Evolutionary conservation across 257 asterid species (phyloP).

Genomic region (Plantago major): DNA sequence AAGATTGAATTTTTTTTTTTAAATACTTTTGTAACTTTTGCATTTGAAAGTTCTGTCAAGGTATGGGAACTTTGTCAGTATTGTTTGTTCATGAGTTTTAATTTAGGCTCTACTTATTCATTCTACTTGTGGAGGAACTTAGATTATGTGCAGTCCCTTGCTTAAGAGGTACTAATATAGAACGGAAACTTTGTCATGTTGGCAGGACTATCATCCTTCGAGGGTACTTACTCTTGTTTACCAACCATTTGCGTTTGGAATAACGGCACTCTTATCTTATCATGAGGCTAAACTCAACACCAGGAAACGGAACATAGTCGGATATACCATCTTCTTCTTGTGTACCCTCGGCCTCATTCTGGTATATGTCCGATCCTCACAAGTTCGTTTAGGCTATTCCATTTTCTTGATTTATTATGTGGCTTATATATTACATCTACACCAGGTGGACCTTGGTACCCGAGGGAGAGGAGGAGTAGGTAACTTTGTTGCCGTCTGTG

Average conservation of each 20-base stretch:
- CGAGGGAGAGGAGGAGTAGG: constrained; percentile 50
- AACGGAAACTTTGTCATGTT: neutral
- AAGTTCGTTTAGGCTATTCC: neutral
- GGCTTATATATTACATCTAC: neutral
- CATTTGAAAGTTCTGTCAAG: neutral
- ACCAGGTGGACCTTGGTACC: neutral
- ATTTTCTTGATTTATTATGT: neutral
- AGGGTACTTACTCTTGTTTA: constrained; percentile 80
- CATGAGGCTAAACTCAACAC: constrained; percentile 65
- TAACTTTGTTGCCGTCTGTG: constrained; percentile 52
- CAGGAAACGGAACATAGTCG: constrained; percentile 62
- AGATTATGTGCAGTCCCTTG: no score
- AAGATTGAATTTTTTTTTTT: no score
- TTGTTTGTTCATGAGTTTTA: no score
- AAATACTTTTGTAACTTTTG: neutral
- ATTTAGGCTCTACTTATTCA: no score
- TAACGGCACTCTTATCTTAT: constrained; percentile 47
- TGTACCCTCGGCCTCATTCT: constrained; percentile 55
- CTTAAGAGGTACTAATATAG: neutral
- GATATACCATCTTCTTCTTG: constrained; percentile 49
- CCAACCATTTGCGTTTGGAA: constrained; percentile 67
- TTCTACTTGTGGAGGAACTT: no score
- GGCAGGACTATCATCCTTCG: constrained; percentile 67
- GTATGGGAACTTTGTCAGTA: neutral
- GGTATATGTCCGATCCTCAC: constrained; percentile 29